Conservation (phyloP, 306 rosid genomes). For the Ceratonia siliqua region DNA sequence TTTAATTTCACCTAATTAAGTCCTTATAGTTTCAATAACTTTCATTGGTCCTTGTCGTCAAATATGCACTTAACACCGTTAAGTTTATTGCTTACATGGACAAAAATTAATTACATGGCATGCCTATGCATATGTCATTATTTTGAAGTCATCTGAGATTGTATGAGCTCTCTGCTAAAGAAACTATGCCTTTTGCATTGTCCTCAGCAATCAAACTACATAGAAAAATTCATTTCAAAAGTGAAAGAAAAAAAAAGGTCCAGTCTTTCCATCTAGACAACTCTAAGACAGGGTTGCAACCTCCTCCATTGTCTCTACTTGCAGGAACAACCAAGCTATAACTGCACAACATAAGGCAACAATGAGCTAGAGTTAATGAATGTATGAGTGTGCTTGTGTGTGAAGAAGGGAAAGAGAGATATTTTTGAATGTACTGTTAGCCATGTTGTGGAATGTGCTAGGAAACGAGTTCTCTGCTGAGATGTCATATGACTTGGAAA, state of each 20-base stretch:
- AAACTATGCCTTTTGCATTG: neutral
- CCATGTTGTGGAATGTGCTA: constrained; percentile 9
- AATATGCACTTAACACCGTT: too few species aligned
- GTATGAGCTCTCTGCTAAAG: too few species aligned
- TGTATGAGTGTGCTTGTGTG: neutral
- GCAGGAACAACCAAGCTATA: constrained; percentile 73
- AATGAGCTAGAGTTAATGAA: neutral
- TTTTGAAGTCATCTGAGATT: too few species aligned
- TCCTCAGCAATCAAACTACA: neutral
- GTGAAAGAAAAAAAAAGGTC: constrained; percentile 32
- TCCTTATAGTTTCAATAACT: too few species aligned
- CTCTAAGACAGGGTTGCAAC: constrained; percentile 82
- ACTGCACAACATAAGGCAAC: constrained; percentile 45
- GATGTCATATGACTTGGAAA: too few species aligned
- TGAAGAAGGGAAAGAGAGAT: neutral
- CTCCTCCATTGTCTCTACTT: constrained; percentile 90
- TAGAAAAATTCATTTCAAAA: neutral
- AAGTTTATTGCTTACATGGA: too few species aligned
- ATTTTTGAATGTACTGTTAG: constrained; percentile 23
- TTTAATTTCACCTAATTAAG: too few species aligned
- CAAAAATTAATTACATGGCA: too few species aligned
- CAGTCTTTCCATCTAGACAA: constrained; percentile 95
- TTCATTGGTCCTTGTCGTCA: too few species aligned
- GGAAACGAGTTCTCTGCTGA: too few species aligned
- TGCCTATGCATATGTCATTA: too few species aligned